Evolutionary conservation across 176 grass and related monocot genomes (phyloP).

Genomic region (Bonia amplexicaulis): DNA sequence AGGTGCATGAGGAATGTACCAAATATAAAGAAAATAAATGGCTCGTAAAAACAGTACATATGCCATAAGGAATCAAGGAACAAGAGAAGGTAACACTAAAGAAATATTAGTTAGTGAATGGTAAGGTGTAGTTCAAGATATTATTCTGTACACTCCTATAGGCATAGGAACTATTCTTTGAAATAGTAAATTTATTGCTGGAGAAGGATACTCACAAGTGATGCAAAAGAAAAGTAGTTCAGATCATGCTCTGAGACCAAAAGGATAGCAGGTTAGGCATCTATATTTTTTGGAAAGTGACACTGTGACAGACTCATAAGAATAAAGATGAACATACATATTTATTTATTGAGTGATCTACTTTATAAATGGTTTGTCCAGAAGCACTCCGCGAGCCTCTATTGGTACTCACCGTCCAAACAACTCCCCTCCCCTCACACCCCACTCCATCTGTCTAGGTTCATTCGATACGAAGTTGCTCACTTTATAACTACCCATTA

Average conservation of each 20-base stretch:
- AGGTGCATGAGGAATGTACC: slow-evolving; percentile 28
- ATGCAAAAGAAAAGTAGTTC: neutral
- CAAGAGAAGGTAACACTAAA: slow-evolving; percentile 8
- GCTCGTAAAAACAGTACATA: neutral
- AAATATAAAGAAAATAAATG: slow-evolving; percentile 7
- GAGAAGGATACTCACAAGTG: neutral
- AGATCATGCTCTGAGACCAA: neutral
- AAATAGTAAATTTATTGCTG: slow-evolving; percentile 1
- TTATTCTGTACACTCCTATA: slow-evolving; percentile 3
- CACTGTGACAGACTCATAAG: neutral
- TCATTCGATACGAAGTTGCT: neutral
- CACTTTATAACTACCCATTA: slow-evolving; percentile 2
- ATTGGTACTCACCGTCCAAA: slow-evolving; percentile 13
- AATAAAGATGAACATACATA: neutral
- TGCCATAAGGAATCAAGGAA: slow-evolving; percentile 37
- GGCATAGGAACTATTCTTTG: neutral
- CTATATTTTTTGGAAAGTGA: slow-evolving; percentile 2
- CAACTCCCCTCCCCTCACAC: neutral
- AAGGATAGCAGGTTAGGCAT: neutral
- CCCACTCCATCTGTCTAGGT: neutral
- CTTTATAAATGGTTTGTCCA: neutral
- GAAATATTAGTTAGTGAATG: neutral
- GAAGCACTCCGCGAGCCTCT: neutral
- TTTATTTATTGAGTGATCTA: neutral
- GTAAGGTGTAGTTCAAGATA: slow-evolving; percentile 8